Evolutionary conservation across 768 basidiomycete species (phyloP).

Genomic region (Sistotremastrum niveocremeum): DNA sequence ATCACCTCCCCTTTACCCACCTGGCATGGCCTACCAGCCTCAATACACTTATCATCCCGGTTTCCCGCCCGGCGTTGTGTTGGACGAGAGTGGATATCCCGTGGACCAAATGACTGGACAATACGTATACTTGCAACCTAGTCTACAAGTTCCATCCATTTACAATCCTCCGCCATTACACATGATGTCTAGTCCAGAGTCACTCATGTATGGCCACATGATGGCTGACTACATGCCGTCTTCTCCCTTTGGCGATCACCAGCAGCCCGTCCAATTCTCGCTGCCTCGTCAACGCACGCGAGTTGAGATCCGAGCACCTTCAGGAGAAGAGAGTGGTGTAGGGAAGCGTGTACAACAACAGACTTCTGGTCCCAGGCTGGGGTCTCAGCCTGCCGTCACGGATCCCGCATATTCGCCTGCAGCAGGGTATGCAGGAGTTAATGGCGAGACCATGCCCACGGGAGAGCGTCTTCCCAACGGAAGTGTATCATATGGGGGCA

Average conservation of each 20-base stretch:
- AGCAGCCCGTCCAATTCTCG: slow-evolving; percentile 26
- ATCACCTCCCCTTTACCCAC: slow-evolving; percentile 57
- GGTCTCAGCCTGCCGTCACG: too few relatives aligned
- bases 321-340: slow-evolving; percentile 18
- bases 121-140: slow-evolving; percentile 50
- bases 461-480: too few relatives aligned
- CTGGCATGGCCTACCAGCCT: slow-evolving; percentile 14
- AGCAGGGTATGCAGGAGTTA: too few relatives aligned
- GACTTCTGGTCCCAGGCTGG: too few relatives aligned
- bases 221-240: slow-evolving; percentile 24
- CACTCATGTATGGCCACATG: slow-evolving; percentile 39
- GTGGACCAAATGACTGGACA: slow-evolving; percentile 76
- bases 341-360: too few relatives aligned
- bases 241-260: slow-evolving; percentile 39
- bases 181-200: neutral
- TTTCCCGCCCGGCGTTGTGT: slow-evolving; percentile 54
- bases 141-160: slow-evolving; percentile 32
- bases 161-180: slow-evolving; percentile 48
- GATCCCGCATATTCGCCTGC: too few relatives aligned
- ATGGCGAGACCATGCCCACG: too few relatives aligned
- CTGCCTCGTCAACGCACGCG: slow-evolving; percentile 61
- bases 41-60: slow-evolving; percentile 9
- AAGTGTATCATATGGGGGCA: too few relatives aligned
- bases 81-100: slow-evolving; percentile 66
- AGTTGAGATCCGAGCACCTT: slow-evolving; percentile 60